Evolutionary conservation across 2,329 filamentous ascomycete genomes (phyloP).

Genomic region (Fusarium decemcellulare): DNA sequence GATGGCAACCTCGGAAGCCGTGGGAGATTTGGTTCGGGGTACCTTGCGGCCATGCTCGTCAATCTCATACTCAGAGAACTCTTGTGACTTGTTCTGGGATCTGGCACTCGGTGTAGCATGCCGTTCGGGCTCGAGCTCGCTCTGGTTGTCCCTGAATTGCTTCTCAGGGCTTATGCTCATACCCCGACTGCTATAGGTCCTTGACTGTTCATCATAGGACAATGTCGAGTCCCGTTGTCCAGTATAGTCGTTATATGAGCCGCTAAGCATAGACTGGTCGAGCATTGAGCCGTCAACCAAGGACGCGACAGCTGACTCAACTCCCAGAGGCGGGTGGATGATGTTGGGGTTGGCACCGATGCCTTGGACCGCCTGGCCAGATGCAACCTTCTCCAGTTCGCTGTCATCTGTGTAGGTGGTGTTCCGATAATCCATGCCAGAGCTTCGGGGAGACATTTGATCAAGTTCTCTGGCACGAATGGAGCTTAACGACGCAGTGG

Average conservation of each 20-base stretch:
- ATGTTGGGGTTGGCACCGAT: constrained; percentile 83
- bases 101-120: constrained; percentile 56
- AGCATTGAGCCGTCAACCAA: constrained; percentile 82
- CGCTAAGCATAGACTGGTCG: constrained; percentile 75
- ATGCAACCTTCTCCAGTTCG: constrained; percentile 71
- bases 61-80: constrained; percentile 70
- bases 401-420: constrained; percentile 67
- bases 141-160: constrained; percentile 56
- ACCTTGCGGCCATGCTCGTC: constrained; percentile 72
- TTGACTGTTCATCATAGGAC: constrained; percentile 50
- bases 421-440: constrained; percentile 69
- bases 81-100: constrained; percentile 58
- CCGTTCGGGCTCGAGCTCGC: constrained; percentile 56
- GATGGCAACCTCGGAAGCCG: constrained; percentile 70
- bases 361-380: constrained; percentile 79
- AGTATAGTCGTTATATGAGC: constrained; percentile 66
- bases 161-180: constrained; percentile 56
- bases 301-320: constrained; percentile 93
- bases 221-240: constrained; percentile 56
- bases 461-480: constrained; percentile 66
- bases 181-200: constrained; percentile 51
- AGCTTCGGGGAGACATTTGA: constrained; percentile 66
- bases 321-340: constrained; percentile 78
- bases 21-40: constrained; percentile 63
- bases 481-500: constrained; percentile 52